Conservation (phyloP, 768 basidiomycete species). For the Lactifluus volemus region DNA sequence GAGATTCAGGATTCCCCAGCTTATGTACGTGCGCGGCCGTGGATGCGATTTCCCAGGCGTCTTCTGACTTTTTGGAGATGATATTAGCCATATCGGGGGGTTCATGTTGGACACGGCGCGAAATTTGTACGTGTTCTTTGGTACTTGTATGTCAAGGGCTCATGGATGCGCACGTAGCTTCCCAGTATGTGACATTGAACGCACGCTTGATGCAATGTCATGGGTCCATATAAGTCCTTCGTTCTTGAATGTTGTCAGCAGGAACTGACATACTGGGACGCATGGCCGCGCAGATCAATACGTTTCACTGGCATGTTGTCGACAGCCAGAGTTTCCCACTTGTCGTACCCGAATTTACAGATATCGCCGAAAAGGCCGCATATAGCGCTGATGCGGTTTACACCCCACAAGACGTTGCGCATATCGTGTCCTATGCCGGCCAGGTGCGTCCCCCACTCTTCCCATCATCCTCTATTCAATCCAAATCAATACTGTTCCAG, state of each 20-base stretch:
- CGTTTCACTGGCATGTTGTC: slow-evolving; percentile 41
- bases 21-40: too few species aligned
- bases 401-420: slow-evolving; percentile 29
- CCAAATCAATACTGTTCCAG: too few species aligned
- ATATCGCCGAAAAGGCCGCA: slow-evolving; percentile 37
- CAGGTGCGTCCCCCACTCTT: slow-evolving; percentile 26
- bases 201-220: too few species aligned
- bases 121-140: too few species aligned
- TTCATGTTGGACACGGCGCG: too few species aligned
- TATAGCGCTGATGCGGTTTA: slow-evolving; percentile 32
- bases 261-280: background rate
- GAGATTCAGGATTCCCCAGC: slow-evolving; percentile 22
- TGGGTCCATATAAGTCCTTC: too few species aligned
- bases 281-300: slow-evolving; percentile 31
- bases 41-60: too few species aligned
- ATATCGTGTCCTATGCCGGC: slow-evolving; percentile 37
- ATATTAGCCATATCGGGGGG: too few species aligned
- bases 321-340: slow-evolving; percentile 48
- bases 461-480: background rate
- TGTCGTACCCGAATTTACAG: slow-evolving; percentile 29
- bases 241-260: background rate
- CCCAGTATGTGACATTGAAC: too few species aligned
- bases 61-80: too few species aligned
- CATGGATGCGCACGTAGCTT: too few species aligned
- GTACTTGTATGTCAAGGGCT: too few species aligned